Percentiles rank a stretch among this genome's conserved stretches.
Evolutionary conservation across 106 monocot genomes (phyloP).

Genomic region (Acorus gramineus): DNA sequence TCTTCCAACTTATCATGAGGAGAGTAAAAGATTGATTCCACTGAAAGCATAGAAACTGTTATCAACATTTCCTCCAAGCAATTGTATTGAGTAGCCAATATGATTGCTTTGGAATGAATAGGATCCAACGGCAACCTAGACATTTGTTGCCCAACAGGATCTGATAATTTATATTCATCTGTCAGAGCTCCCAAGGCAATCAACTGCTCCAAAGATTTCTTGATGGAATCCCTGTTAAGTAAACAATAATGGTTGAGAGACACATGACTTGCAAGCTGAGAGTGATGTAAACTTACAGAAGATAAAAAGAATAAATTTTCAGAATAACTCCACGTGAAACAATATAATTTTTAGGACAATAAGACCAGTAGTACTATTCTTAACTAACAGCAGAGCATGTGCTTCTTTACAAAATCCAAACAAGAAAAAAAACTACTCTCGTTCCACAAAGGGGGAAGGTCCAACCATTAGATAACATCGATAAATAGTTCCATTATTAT

Average conservation of each 20-base stretch:
- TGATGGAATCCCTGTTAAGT: conserved; percentile 51
- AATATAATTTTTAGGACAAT: too few relatives aligned
- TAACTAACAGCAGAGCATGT: not conserved
- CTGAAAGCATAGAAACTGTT: conserved; percentile 90
- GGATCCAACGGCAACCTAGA: conserved; percentile 79
- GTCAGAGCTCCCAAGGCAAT: conserved; percentile 67
- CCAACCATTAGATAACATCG: too few relatives aligned
- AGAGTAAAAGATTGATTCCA: conserved; percentile 85
- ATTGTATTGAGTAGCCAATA: conserved; percentile 56
- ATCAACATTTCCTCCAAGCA: conserved; percentile 98
- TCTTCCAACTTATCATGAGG: conserved; percentile 81
- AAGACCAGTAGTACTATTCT: too few relatives aligned
- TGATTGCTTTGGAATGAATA: conserved; percentile 78
- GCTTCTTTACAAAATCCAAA: not conserved
- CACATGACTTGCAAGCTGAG: too few relatives aligned
- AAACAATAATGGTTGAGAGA: not conserved
- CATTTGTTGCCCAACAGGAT: conserved; percentile 81
- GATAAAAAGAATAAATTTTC: too few relatives aligned
- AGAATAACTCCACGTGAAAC: too few relatives aligned
- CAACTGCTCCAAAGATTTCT: conserved; percentile 74
- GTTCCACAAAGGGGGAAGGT: too few relatives aligned
- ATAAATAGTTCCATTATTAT: too few relatives aligned
- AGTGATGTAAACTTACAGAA: too few relatives aligned
- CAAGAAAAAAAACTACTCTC: not conserved
- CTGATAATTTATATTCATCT: conserved; percentile 63